Percentiles rank a stretch among this genome's conserved stretches.
These are phyloP conservation scores for Aspergillus wentii DNA, from an alignment of 495 filamentous ascomycete genomes.

Conservation along the genomic window DNA sequence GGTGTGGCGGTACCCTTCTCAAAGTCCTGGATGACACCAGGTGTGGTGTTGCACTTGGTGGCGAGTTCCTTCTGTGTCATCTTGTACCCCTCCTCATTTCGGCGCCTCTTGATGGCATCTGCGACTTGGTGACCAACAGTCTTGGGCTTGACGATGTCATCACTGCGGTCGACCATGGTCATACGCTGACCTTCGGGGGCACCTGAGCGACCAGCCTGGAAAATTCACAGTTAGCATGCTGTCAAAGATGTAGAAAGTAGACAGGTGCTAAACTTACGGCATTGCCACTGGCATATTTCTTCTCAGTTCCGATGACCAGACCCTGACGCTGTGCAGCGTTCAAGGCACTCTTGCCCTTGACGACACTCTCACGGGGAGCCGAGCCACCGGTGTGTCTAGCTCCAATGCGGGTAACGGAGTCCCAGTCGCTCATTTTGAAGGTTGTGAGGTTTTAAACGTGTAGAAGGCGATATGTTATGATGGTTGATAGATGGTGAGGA, in stretches of 20 bases:
- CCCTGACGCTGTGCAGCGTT: slow-evolving; percentile 88
- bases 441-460: slow-evolving; percentile 2
- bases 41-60: slow-evolving; percentile 86
- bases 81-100: slow-evolving; percentile 68
- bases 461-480: slow-evolving; percentile 3
- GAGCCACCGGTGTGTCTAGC: slow-evolving; percentile 63
- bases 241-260: background rate
- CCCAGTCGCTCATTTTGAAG: slow-evolving; percentile 65
- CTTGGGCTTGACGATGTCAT: slow-evolving; percentile 96
- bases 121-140: slow-evolving; percentile 78
- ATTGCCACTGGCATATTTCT: slow-evolving; percentile 80
- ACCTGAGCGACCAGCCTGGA: slow-evolving; percentile 50
- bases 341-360: slow-evolving; percentile 78
- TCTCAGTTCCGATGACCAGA: slow-evolving; percentile 76
- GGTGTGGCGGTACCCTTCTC: slow-evolving; percentile 77
- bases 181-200: slow-evolving; percentile 85
- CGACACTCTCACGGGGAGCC: slow-evolving; percentile 71
- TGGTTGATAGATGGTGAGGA: slow-evolving; percentile 6
- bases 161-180: slow-evolving; percentile 95
- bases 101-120: slow-evolving; percentile 71
- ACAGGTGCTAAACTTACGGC: slow-evolving; percentile 53
- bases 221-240: background rate
- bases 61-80: slow-evolving; percentile 98
- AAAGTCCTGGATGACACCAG: slow-evolving; percentile 73
- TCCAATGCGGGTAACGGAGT: slow-evolving; percentile 88